Evolutionary conservation across 1,284 basidiomycete species (phyloP).

Genomic region (Ceratobasidium sp.): DNA sequence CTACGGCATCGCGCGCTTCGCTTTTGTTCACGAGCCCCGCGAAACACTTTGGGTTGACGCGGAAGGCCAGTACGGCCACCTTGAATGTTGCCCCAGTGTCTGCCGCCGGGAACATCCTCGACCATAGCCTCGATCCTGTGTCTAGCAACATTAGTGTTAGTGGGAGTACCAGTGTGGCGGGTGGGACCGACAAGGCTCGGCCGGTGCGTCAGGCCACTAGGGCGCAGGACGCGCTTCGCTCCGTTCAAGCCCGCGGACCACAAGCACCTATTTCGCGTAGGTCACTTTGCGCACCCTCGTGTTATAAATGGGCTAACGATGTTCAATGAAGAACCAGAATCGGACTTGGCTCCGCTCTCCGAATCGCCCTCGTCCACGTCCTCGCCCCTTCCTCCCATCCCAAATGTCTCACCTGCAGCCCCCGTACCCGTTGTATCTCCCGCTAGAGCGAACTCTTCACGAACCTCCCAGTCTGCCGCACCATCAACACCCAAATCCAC

Average conservation of each 20-base stretch:
- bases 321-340: slow-evolving; percentile 18
- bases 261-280: slow-evolving; percentile 7
- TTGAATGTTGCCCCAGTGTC: slow-evolving; percentile 35
- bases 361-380: slow-evolving; percentile 31
- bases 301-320: slow-evolving; percentile 4
- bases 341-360: slow-evolving; percentile 32
- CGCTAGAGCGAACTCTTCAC: background rate
- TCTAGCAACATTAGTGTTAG: background rate
- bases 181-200: slow-evolving; percentile 1
- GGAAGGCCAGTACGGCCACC: slow-evolving; percentile 42
- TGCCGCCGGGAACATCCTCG: slow-evolving; percentile 2
- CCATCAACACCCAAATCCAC: slow-evolving; percentile 13
- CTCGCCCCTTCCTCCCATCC: slow-evolving; percentile 1
- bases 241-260: slow-evolving; percentile 18
- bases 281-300: background rate
- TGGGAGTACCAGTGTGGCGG: background rate
- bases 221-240: slow-evolving; percentile 35
- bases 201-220: slow-evolving; percentile 38
- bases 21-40: slow-evolving; percentile 33
- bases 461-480: background rate
- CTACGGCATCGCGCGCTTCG: slow-evolving; percentile 22
- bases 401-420: background rate
- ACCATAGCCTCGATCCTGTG: slow-evolving; percentile 16
- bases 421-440: background rate
- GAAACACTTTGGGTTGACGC: slow-evolving; percentile 39